These are phyloP conservation scores for Arthonia radiata DNA, from an alignment of 495 filamentous ascomycete species.

Conservation along the genomic window DNA sequence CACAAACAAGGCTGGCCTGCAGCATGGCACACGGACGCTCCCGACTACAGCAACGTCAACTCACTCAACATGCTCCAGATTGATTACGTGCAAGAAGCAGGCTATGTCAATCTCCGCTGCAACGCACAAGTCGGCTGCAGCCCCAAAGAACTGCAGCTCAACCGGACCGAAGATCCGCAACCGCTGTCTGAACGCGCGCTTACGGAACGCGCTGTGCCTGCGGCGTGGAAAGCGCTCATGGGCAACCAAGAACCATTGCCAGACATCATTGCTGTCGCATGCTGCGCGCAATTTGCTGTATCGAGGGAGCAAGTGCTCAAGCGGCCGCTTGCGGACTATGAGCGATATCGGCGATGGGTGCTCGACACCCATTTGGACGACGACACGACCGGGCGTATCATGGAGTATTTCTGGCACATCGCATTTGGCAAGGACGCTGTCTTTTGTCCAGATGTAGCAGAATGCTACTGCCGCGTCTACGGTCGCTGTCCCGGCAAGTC, in stretches of 20 bases:
- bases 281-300: conserved; percentile 51
- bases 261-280: conserved; percentile 26
- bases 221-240: conserved; percentile 4
- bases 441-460: conserved; percentile 1
- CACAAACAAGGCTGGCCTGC: conserved; percentile 17
- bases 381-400: conserved; percentile 30
- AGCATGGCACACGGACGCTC: conserved; percentile 21
- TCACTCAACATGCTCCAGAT: conserved; percentile 14
- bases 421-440: conserved; percentile 18
- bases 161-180: conserved; percentile 1
- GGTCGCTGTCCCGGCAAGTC: too few species aligned
- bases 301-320: conserved; percentile 23
- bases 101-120: conserved; percentile 27
- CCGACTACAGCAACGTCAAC: conserved; percentile 11
- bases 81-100: conserved; percentile 17
- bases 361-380: conserved; percentile 31
- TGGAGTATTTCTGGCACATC: conserved; percentile 56
- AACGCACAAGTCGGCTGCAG: conserved; percentile 15
- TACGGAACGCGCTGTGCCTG: too few species aligned
- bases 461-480: conserved; percentile 2
- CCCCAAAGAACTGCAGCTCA: conserved; percentile 10
- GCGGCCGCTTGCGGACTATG: conserved; percentile 27
- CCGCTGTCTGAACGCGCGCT: not conserved
- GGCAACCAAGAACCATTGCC: conserved; percentile 17
- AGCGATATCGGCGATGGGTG: conserved; percentile 31